phyloP scores from a whole-genome alignment of 257 asterid genomes.

The Misopates orontium region DNA sequence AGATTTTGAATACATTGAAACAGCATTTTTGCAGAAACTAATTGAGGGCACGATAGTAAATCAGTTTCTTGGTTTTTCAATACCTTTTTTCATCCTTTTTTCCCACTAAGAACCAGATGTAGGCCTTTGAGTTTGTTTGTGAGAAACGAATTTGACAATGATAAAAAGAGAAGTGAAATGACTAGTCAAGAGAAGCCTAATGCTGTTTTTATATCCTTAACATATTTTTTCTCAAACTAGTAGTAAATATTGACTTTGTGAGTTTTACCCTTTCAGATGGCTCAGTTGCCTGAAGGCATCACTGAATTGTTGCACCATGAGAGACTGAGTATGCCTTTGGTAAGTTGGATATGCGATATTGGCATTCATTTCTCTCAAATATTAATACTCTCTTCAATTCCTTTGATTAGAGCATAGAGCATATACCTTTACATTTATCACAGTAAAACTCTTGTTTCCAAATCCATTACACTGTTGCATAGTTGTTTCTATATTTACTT shows the following conservation, averaged over 20 bases:
- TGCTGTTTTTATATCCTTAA: conserved; percentile 3
- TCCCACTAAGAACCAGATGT: no score
- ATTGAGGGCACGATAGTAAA: no score
- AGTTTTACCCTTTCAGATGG: conserved; percentile 63
- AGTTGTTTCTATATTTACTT: not conserved
- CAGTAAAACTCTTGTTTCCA: no score
- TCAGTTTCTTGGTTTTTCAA: no score
- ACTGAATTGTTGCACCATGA: conserved; percentile 81
- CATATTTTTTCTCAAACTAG: not conserved
- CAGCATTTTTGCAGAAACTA: no score
- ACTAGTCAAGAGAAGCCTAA: no score
- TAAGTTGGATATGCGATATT: conserved; percentile 34
- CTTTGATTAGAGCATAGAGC: not conserved
- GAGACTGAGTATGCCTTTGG: conserved; percentile 71
- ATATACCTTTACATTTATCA: not conserved
- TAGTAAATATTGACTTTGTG: conserved; percentile 12
- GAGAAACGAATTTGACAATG: no score
- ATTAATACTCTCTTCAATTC: not conserved
- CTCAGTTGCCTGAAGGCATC: conserved; percentile 88
- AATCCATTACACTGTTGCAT: no score
- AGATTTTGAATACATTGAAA: no score
- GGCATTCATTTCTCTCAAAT: not conserved
- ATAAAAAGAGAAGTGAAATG: no score
- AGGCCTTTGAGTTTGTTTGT: no score
- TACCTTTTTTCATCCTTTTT: no score